Conservation (phyloP, 139 green algal genomes). For the Chlorella vulgaris region DNA sequence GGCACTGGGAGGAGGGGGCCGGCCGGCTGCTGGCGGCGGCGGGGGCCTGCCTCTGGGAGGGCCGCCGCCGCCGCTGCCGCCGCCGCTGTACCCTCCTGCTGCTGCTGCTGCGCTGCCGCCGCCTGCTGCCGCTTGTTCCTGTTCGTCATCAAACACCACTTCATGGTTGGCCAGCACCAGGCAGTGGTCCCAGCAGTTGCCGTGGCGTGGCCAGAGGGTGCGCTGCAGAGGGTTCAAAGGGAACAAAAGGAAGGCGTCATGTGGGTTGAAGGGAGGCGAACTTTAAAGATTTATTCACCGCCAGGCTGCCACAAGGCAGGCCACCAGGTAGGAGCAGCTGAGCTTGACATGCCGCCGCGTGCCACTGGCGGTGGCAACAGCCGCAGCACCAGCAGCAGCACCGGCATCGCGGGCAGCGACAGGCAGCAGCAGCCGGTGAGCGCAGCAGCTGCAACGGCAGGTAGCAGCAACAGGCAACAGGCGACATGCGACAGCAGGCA, state of each 20-base stretch:
- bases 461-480: no score
- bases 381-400: background rate
- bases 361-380: background rate
- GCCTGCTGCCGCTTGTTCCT: background rate
- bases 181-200: constrained; percentile 42
- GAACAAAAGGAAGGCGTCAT: no score
- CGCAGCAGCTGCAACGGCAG: no score
- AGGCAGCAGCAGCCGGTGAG: background rate
- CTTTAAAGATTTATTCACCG: no score
- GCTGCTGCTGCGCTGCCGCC: no score
- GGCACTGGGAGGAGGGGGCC: background rate
- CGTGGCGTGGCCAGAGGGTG: constrained; percentile 25
- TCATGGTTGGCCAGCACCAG: constrained; percentile 39
- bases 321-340: background rate
- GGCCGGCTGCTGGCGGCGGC: background rate
- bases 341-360: background rate
- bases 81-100: background rate
- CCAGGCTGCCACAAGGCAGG: no score
- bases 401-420: background rate
- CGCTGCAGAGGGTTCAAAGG: no score
- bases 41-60: background rate
- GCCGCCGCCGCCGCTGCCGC: background rate
- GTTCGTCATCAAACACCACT: constrained; percentile 26
- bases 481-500: no score
- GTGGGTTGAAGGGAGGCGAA: no score